Evolutionary conservation across 768 basidiomycete species (phyloP), one percentile per base, ranked within the genome.

Genomic region (Wakefieldia striispora): DNA sequence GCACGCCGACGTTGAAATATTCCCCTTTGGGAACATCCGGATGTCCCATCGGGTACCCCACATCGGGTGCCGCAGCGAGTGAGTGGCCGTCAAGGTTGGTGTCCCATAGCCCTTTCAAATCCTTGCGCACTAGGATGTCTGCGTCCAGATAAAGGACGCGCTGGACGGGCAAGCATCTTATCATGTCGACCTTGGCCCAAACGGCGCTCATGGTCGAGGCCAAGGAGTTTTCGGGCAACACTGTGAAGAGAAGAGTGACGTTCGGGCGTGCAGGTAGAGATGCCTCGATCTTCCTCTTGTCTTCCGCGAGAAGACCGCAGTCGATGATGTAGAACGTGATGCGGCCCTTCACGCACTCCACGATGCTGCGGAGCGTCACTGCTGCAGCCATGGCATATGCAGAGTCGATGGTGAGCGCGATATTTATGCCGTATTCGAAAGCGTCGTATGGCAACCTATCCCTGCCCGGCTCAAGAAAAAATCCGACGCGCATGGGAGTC

Each of bases 1-100:
- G 54, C 11, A 83, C 78, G 0, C 81, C 80, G 0, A 78, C 75
- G 37, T 82, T 83, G 69, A 82, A 82, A 54, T 81, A 81, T 8
- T 68, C 65, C 1, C 50, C 56, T 21, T 50, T 44, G 8, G 62
- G 58, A n/a, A 70, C 37, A 4, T 51, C 67, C 1, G 62, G 60
- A 55, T 80, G 75, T 0, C 81, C 80, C 63, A 70, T 66, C 0
- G 80, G 81, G 47, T 59, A 67, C 3, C 80, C 80, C 19, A 83
- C 68, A 59, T 83, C 80, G 3, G 61, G 53, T 11, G 54, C 71
- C 2, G 81, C 80, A 2, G 70, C 79, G 21, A 83, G 49, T 4
- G 68, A 27, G n/a, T 62, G 68, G 8, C 72, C 76, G 6, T 54
- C 35, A 40, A 82, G 63, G 58, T 80, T 71, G 4, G 65, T 73